These are phyloP conservation scores for Citrus trifoliata DNA, from an alignment of 345 rosid genomes.

Conservation along the genomic window DNA sequence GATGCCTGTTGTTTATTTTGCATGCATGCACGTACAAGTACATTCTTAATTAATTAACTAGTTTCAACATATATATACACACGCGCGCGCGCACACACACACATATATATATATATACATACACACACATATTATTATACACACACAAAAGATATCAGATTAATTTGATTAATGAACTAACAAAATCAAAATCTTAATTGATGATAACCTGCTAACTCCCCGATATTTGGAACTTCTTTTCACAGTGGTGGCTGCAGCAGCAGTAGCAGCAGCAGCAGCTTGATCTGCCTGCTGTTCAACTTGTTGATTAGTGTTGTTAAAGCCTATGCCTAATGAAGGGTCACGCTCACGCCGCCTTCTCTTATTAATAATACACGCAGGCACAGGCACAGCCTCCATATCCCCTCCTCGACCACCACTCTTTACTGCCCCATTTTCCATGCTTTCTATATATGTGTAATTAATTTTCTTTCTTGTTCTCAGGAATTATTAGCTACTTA, in stretches of 20 bases:
- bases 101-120: no score
- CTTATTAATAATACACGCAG: conserved; percentile 8
- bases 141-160: no score
- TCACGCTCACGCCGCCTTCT: conserved; percentile 38
- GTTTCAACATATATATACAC: no score
- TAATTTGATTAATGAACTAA: no score
- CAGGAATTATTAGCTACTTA: not conserved
- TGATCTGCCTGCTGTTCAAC: conserved; percentile 2
- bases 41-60: no score
- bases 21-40: not conserved
- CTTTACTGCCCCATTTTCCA: no score
- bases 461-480: no score
- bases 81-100: no score
- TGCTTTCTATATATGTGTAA: no score
- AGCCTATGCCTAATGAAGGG: conserved; percentile 9
- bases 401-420: conserved; percentile 13
- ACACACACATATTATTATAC: no score
- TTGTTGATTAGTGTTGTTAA: not conserved
- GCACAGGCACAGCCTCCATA: conserved; percentile 7
- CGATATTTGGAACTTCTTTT: conserved; percentile 47
- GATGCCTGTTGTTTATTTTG: conserved; percentile 29
- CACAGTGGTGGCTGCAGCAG: conserved; percentile 29
- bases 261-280: not conserved
- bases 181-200: no score
- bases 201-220: conserved; percentile 36